phyloP scores from a whole-genome alignment of 192 early-diverging fungal genomes.

The Diversispora epigaea region DNA sequence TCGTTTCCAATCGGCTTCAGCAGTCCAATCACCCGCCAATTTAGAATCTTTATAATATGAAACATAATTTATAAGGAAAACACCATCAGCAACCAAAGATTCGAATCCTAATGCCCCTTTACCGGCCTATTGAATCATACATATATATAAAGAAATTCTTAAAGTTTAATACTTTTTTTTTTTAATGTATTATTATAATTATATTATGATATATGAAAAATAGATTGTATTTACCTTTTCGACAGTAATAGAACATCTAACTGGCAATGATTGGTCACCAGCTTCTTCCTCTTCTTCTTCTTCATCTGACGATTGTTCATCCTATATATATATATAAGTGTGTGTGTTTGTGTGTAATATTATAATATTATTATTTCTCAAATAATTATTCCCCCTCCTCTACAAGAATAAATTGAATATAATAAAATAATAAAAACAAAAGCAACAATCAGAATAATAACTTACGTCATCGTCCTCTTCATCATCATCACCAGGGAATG shows the following conservation, averaged over 20 bases:
- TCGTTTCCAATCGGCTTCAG: conserved; percentile 88
- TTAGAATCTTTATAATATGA: conserved; percentile 63
- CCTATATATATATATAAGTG: neutral
- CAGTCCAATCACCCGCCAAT: conserved; percentile 60
- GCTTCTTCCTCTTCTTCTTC: conserved; percentile 63
- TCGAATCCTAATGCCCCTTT: conserved; percentile 80
- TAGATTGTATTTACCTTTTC: conserved; percentile 56
- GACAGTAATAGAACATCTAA: conserved; percentile 78
- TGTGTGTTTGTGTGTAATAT: neutral
- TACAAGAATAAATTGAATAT: neutral
- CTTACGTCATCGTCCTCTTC: conserved; percentile 41
- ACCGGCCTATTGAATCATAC: conserved; percentile 45
- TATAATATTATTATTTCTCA: neutral
- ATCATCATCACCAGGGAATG: conserved; percentile 49
- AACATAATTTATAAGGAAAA: conserved; percentile 84
- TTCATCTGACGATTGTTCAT: conserved; percentile 1
- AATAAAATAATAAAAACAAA: neutral
- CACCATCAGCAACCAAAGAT: conserved; percentile 77
- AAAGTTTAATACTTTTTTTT: neutral
- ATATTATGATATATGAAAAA: neutral
- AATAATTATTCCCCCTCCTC: neutral
- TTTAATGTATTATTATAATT: conserved; percentile 4
- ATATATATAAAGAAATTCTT: neutral
- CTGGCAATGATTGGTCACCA: conserved; percentile 58
- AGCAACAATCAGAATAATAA: no score